Evolutionary conservation across 148 eudicot species (phyloP).

Genomic region (Chenopodium berlandieri): DNA sequence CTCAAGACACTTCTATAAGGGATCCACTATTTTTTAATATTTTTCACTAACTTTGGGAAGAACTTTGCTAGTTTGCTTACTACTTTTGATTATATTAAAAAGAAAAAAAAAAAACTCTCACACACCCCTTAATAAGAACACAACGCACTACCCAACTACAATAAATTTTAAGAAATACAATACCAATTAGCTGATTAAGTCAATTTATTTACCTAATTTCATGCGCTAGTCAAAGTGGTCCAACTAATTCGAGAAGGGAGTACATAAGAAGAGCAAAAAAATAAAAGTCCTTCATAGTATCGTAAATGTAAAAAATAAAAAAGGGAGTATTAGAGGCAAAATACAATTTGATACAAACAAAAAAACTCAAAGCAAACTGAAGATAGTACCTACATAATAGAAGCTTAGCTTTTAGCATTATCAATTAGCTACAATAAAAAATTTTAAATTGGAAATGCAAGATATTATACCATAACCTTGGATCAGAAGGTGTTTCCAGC

Average conservation of each 20-base stretch:
- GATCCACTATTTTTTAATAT: no score
- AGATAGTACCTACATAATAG: neutral
- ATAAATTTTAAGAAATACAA: no score
- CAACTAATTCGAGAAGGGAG: neutral
- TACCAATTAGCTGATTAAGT: no score
- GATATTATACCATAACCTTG: conserved; percentile 71
- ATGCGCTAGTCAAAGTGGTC: no score
- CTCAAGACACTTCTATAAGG: no score
- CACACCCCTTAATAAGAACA: no score
- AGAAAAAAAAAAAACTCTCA: no score
- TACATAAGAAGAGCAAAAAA: neutral
- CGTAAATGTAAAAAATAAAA: neutral
- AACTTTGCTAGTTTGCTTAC: no score
- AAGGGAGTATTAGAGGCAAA: neutral
- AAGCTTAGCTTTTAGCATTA: neutral
- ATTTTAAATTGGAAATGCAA: conserved; percentile 2
- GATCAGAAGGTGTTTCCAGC: conserved; percentile 66
- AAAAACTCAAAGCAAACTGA: neutral
- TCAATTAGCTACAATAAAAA: neutral
- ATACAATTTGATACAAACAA: neutral
- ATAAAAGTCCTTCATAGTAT: neutral
- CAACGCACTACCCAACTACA: no score
- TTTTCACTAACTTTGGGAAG: no score
- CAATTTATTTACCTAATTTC: no score
- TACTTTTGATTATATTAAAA: no score